Percentiles rank a stretch among this genome's conserved stretches.
Conservation (phyloP, 2,329 filamentous ascomycete species). For the Fusarium newnesense region DNA sequence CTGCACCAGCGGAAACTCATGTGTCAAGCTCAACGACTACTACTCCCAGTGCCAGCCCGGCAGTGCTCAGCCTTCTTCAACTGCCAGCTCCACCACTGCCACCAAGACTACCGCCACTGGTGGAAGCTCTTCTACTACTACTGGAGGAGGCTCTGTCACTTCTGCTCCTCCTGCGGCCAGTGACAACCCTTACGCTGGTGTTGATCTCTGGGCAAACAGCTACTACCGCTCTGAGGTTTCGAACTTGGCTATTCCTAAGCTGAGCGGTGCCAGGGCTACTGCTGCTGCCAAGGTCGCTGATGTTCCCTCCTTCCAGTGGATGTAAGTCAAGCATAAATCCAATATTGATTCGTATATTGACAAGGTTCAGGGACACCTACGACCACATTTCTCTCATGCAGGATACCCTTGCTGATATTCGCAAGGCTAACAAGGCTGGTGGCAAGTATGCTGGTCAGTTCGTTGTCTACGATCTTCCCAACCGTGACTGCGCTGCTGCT, state of each 20-base stretch:
- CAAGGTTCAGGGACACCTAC: conserved; percentile 56
- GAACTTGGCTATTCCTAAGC: conserved; percentile 68
- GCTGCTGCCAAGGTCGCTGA: conserved; percentile 62
- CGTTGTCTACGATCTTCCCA: conserved; percentile 68
- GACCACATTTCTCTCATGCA: conserved; percentile 60
- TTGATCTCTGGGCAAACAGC: conserved; percentile 63
- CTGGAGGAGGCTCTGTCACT: conserved; percentile 31
- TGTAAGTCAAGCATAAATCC: conserved; percentile 47
- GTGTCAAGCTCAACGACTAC: conserved; percentile 41
- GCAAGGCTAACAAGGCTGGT: conserved; percentile 50
- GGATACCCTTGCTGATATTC: conserved; percentile 57
- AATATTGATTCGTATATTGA: neutral
- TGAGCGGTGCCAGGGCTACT: conserved; percentile 65
- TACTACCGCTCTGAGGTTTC: conserved; percentile 67
- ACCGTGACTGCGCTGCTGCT: conserved; percentile 67
- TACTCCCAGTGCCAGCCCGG: conserved; percentile 40
- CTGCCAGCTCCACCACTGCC: conserved; percentile 19
- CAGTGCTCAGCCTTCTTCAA: conserved; percentile 20
- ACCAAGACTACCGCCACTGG: conserved; percentile 12
- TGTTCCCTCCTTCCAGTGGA: conserved; percentile 64
- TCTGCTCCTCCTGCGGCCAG: conserved; percentile 44
- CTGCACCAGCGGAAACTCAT: conserved; percentile 47
- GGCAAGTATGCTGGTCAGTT: conserved; percentile 59
- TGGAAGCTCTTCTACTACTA: conserved; percentile 26
- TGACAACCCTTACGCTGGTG: conserved; percentile 66